Conservation (phyloP, 176 grass and related monocot species). For the Puccinellia tenuiflora region DNA sequence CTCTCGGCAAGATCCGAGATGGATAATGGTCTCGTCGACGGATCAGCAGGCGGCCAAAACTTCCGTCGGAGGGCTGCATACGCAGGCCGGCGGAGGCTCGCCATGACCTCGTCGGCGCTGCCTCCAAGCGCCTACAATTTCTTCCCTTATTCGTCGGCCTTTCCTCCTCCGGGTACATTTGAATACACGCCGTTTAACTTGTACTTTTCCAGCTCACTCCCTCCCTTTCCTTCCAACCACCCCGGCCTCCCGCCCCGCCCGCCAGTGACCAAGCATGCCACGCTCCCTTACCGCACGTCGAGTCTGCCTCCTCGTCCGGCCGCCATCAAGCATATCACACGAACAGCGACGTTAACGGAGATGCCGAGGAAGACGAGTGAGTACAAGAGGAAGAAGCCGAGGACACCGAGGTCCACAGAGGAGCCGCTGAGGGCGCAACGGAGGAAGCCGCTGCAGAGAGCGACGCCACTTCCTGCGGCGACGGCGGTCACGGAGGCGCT, state of each 20-base stretch:
- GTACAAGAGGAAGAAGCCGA: constrained; percentile 32
- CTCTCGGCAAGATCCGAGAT: background rate
- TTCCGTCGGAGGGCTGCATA: background rate
- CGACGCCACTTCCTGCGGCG: constrained; percentile 20
- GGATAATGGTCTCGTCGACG: constrained; percentile 31
- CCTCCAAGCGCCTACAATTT: background rate
- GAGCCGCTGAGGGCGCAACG: constrained; percentile 14
- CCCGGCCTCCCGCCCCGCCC: constrained; percentile 22
- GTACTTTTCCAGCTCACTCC: constrained; percentile 16
- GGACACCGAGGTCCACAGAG: background rate
- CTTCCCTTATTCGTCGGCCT: background rate
- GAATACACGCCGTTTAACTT: background rate
- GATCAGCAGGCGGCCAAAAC: background rate
- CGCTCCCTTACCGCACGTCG: background rate
- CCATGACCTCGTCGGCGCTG: background rate
- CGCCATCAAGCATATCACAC: background rate
- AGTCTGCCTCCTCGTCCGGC: background rate
- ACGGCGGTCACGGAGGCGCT: constrained; percentile 11
- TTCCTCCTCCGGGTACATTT: background rate
- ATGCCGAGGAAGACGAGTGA: constrained; percentile 1
- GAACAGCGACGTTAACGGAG: background rate
- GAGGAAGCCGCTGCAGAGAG: constrained; percentile 34
- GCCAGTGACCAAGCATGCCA: background rate
- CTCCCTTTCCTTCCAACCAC: constrained; percentile 19
- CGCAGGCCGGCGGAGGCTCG: background rate